phyloP scores from a whole-genome alignment of 129 eudicot species.

The Helianthus annuus region HanXRQr2.0-SUNRISE NC_035436.2:73696499-73696998 shows the following conservation, averaged over 20 bases:
- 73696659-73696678: constrained; percentile 30
- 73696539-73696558: not conserved
- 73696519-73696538: no score
- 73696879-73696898: constrained; percentile 68
- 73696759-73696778: constrained; percentile 92
- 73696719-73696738: constrained; percentile 45
- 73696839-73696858: constrained; percentile 85
- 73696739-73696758: constrained; percentile 70
- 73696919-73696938: constrained; percentile 96
- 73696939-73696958: constrained; percentile 88
- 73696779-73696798: constrained; percentile 80
- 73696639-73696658: not conserved
- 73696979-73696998: constrained; percentile 97
- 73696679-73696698: constrained; percentile 87
- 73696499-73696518: no score
- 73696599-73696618: not conserved
- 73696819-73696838: constrained; percentile 89
- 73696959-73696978: constrained; percentile 95
- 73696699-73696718: constrained; percentile 80
- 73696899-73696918: constrained; percentile 82
- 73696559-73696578: not conserved
- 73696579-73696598: not conserved
- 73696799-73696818: constrained; percentile 70
- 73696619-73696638: not conserved
- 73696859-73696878: constrained; percentile 95